Evolutionary conservation across 208 protist species (phyloP).

Genomic region (Tritrichomonas foetus): DNA sequence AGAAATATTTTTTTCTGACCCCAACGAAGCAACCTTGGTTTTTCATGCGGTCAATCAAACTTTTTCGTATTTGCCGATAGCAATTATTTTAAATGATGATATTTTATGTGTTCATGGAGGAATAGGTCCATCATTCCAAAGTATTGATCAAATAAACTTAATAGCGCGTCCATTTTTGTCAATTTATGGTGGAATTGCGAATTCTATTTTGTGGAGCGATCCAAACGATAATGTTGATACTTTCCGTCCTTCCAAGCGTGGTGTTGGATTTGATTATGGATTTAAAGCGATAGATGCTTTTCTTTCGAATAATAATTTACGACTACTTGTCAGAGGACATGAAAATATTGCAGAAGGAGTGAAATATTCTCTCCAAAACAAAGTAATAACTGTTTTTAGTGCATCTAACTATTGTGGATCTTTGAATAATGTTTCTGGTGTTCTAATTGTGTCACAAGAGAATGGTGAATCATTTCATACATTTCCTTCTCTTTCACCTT

Average conservation of each 20-base stretch:
- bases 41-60: background rate
- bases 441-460: background rate
- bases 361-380: background rate
- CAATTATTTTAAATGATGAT: background rate
- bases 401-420: constrained; percentile 2
- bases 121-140: background rate
- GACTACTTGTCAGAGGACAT: background rate
- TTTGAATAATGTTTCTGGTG: background rate
- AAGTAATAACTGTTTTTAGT: background rate
- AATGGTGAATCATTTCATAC: too few species aligned
- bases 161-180: background rate
- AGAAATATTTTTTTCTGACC: too few species aligned
- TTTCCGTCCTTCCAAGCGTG: background rate
- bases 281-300: background rate
- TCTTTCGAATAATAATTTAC: background rate
- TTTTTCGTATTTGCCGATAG: background rate
- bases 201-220: background rate
- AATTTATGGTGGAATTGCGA: too few species aligned
- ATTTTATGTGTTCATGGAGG: constrained; percentile 5
- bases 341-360: background rate
- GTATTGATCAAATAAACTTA: background rate
- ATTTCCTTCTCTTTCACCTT: too few species aligned
- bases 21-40: background rate
- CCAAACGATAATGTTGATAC: background rate
- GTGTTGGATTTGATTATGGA: background rate